Base-by-base conservation (phyloP, 148 eudicot species). In the Nepenthes gracilis region DNA sequence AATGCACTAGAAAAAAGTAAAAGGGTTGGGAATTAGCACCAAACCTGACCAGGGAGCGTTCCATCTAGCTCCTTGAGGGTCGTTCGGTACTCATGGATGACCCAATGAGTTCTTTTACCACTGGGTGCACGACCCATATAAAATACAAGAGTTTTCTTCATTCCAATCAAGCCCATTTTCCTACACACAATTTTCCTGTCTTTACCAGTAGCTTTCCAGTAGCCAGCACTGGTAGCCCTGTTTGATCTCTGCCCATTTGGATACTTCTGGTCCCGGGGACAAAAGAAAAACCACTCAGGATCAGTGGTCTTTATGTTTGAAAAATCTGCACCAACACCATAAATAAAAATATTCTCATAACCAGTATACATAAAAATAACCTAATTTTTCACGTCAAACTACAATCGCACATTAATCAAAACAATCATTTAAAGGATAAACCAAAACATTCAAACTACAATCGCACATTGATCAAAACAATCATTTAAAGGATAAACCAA, bases 151-250 rank as follows among this genome's bases (percentile, higher is more conserved):
- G 99, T 86, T 79, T 94, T 94, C 75, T 94, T 94, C 84, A 74
- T 86, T 12, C 99, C 99, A 70, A 94, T 87, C 62, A 67, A 55
- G 6, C 73, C 81, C 67, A 62, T 58, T 55, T 73, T 76, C 74
- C 66, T 79, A 6, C 82, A 54, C 62, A 72, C 82, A 38, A 94
- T 86, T 32, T 66, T 65, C 82, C 99, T 82, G 56, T 94, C 99
- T 61, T 80, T 94, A 12, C 99, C 99, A 9, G 99, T 94, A 1
- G 99, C 99, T 51, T 94, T 94, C 97, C 99, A 94, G 75, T 94
- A 89, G n/a, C 99, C 99, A 1, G 70, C 66, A 51, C 35, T 71
- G 0, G 99, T 94, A 4, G 99, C 99, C 35, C 99, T 71, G 48
- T 89, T 94, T 57, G 84, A 81, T 64, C 99, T 69, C 64, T 94